Evolutionary conservation across 1,139 yeast genomes (phyloP).

Genomic region (Sugiyamaella castrensis): DNA sequence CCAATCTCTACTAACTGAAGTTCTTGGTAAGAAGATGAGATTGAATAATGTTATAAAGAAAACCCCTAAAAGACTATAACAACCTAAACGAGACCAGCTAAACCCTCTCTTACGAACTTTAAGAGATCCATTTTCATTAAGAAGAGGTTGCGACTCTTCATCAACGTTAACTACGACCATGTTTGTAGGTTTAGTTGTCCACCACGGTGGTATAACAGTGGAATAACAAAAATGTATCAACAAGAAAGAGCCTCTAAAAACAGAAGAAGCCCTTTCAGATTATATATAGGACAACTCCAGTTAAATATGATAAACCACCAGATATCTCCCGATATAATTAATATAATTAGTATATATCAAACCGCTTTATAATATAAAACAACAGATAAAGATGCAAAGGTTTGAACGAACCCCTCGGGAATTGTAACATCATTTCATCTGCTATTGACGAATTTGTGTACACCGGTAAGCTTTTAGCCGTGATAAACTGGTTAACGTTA

Average conservation of each 20-base stretch:
- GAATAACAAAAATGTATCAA: too few relatives aligned
- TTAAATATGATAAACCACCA: neutral
- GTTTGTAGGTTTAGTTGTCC: neutral
- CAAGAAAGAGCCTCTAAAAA: too few relatives aligned
- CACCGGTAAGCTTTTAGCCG: too few relatives aligned
- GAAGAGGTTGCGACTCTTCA: constrained; percentile 10
- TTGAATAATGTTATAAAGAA: constrained; percentile 55
- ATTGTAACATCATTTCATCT: too few relatives aligned
- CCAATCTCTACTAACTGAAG: constrained; percentile 80
- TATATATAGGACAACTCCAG: too few relatives aligned
- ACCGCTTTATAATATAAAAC: too few relatives aligned
- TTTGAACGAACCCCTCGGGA: too few relatives aligned
- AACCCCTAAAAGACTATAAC: constrained; percentile 47
- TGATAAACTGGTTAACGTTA: neutral
- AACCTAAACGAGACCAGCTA: constrained; percentile 15
- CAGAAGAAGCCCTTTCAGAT: neutral
- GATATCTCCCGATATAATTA: neutral
- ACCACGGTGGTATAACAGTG: too few relatives aligned
- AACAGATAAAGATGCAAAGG: too few relatives aligned
- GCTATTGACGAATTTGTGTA: too few relatives aligned
- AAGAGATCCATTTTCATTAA: constrained; percentile 1
- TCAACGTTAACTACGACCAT: constrained; percentile 9
- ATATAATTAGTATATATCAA: too few relatives aligned
- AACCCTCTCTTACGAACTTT: constrained; percentile 8
- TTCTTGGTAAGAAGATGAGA: constrained; percentile 77